These are phyloP conservation scores for Tremella yokohamensis DNA, from an alignment of 768 basidiomycete species.

Conservation along the genomic window DNA sequence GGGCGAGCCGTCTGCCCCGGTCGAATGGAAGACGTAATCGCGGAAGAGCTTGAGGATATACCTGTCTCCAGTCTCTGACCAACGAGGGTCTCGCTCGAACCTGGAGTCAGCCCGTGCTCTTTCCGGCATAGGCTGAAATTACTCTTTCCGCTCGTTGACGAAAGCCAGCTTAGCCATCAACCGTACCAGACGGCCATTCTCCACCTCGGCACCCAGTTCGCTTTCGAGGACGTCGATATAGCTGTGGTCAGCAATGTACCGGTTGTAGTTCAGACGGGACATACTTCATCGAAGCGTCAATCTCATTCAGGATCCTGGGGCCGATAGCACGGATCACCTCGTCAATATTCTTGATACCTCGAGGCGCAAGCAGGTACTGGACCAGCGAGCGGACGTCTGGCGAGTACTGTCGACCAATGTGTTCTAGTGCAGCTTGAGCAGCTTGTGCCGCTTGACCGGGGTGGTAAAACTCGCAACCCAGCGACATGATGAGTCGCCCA, in stretches of 20 bases:
- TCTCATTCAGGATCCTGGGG: conserved; percentile 66
- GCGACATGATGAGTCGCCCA: conserved; percentile 72
- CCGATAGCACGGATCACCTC: conserved; percentile 78
- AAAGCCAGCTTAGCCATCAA: conserved; percentile 91
- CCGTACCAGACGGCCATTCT: conserved; percentile 87
- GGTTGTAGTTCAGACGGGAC: not conserved
- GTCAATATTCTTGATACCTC: conserved; percentile 64
- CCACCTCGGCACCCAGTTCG: conserved; percentile 81
- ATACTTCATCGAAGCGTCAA: conserved; percentile 59
- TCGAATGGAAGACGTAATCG: conserved; percentile 96
- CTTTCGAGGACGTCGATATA: conserved; percentile 75
- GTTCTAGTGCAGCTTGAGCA: conserved; percentile 66
- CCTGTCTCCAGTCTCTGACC: conserved; percentile 94
- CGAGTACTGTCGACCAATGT: conserved; percentile 69
- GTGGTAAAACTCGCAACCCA: conserved; percentile 69
- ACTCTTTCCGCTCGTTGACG: conserved; percentile 99
- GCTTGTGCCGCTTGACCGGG: conserved; percentile 60
- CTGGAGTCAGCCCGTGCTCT: conserved; percentile 52
- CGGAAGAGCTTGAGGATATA: conserved; percentile 98
- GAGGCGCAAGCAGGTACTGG: conserved; percentile 65
- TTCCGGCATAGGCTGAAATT: too few species aligned
- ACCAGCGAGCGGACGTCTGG: conserved; percentile 76
- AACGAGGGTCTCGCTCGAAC: conserved; percentile 89
- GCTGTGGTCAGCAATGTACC: conserved; percentile 53
- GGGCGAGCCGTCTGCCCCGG: conserved; percentile 83